Percentiles rank a stretch among this genome's conserved stretches.
phyloP scores from a whole-genome alignment of 306 rosid species.

The Corylus americana region DNA sequence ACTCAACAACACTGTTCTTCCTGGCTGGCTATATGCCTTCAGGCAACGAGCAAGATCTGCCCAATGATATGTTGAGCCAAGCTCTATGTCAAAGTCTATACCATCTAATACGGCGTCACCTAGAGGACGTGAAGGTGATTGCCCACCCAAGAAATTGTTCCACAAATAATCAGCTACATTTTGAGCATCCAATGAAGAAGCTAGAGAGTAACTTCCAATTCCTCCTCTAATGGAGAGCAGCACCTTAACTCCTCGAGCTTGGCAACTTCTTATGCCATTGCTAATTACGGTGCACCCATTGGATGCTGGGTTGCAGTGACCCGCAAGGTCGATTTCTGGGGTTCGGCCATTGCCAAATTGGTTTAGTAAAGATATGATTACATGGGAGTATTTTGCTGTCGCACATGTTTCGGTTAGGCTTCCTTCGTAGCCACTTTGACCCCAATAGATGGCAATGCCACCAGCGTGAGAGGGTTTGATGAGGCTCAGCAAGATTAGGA shows the following conservation, averaged over 20 bases:
- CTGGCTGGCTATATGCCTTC: slow-evolving; percentile 24
- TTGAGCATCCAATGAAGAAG: slow-evolving; percentile 54
- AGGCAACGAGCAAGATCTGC: slow-evolving; percentile 49
- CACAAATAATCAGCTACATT: slow-evolving; percentile 46
- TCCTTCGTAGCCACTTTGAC: slow-evolving; percentile 48
- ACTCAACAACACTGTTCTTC: slow-evolving; percentile 44
- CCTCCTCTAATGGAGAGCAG: slow-evolving; percentile 73
- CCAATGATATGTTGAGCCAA: slow-evolving; percentile 46
- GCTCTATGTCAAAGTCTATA: slow-evolving; percentile 73
- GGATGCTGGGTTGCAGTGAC: slow-evolving; percentile 61
- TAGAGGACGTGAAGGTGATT: slow-evolving; percentile 54
- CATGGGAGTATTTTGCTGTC: slow-evolving; percentile 45
- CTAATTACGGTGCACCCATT: slow-evolving; percentile 47
- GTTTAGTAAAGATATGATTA: slow-evolving; percentile 51
- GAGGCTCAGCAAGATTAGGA: slow-evolving; percentile 14
- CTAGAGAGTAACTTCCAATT: slow-evolving; percentile 49
- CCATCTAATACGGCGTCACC: slow-evolving; percentile 73
- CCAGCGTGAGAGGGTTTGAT: slow-evolving; percentile 23
- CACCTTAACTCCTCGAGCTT: slow-evolving; percentile 54
- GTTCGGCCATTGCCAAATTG: slow-evolving; percentile 46
- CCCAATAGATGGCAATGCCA: slow-evolving; percentile 58
- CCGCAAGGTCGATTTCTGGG: slow-evolving; percentile 62
- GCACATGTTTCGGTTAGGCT: slow-evolving; percentile 58
- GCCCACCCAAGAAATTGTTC: slow-evolving; percentile 74
- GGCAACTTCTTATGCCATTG: slow-evolving; percentile 47